Conservation (phyloP, 2,329 filamentous ascomycete species). For the Ramichloridium luteum region DNA sequence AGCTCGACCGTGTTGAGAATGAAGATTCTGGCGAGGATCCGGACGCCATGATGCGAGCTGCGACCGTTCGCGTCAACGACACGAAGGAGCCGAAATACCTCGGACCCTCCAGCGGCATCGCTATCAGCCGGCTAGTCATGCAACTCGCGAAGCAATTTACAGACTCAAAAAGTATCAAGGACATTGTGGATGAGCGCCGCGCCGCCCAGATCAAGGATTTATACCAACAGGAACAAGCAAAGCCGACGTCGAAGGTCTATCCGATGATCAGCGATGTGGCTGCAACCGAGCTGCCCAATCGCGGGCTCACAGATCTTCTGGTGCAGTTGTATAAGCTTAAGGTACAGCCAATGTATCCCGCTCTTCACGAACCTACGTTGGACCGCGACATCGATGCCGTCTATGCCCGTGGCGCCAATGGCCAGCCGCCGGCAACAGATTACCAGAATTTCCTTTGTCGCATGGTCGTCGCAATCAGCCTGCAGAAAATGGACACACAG, state of each 20-base stretch:
- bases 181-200: constrained; percentile 70
- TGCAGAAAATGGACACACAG: constrained; percentile 79
- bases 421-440: constrained; percentile 37
- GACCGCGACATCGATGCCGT: constrained; percentile 66
- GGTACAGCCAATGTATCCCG: constrained; percentile 79
- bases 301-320: constrained; percentile 62
- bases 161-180: constrained; percentile 78
- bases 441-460: constrained; percentile 80
- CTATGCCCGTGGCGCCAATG: constrained; percentile 59
- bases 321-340: constrained; percentile 78
- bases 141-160: constrained; percentile 91
- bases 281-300: constrained; percentile 61
- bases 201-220: constrained; percentile 57
- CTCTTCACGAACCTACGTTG: constrained; percentile 73
- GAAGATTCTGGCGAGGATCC: constrained; percentile 59
- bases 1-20: constrained; percentile 66
- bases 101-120: constrained; percentile 87
- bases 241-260: constrained; percentile 67
- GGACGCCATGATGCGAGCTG: constrained; percentile 78
- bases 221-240: constrained; percentile 51
- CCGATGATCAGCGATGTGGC: constrained; percentile 79
- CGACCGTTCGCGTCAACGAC: constrained; percentile 71
- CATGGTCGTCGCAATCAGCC: constrained; percentile 86
- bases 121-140: constrained; percentile 90
- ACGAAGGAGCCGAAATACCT: constrained; percentile 83